These are phyloP conservation scores for Backusella liffmaniae DNA, from an alignment of 192 early-diverging fungal species.

Conservation along the genomic window DNA sequence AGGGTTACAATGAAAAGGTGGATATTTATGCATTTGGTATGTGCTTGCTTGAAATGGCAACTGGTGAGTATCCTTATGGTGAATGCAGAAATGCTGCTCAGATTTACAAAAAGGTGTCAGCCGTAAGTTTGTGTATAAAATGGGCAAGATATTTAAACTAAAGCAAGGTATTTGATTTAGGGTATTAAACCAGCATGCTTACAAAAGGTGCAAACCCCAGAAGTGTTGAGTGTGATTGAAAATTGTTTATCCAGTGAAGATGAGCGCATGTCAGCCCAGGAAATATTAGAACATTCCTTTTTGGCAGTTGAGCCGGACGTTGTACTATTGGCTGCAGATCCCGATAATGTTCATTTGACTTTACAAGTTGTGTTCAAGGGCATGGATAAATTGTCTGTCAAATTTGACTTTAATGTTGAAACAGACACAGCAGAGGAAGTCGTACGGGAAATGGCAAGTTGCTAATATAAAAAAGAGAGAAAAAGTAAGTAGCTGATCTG, in stretches of 20 bases:
- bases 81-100: constrained; percentile 85
- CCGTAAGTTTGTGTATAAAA: constrained; percentile 27
- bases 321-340: constrained; percentile 45
- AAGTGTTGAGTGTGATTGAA: constrained; percentile 68
- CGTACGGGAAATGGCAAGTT: constrained; percentile 61
- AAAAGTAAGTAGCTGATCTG: not conserved
- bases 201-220: constrained; percentile 57
- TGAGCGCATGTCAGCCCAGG: constrained; percentile 51
- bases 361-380: constrained; percentile 53
- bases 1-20: constrained; percentile 79
- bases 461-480: constrained; percentile 37
- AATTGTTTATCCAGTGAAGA: constrained; percentile 64
- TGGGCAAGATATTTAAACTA: not conserved
- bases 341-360: constrained; percentile 44
- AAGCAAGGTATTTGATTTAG: constrained; percentile 6
- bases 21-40: constrained; percentile 92
- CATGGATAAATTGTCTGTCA: constrained; percentile 66
- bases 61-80: constrained; percentile 83
- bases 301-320: constrained; percentile 47
- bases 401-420: constrained; percentile 78
- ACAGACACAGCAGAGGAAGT: constrained; percentile 76
- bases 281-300: constrained; percentile 57
- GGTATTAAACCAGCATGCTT: constrained; percentile 74
- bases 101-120: constrained; percentile 78
- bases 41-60: constrained; percentile 73